These are phyloP conservation scores for Tricholoma hemisulphureum DNA, from an alignment of 768 basidiomycete genomes.

Conservation along the genomic window DNA sequence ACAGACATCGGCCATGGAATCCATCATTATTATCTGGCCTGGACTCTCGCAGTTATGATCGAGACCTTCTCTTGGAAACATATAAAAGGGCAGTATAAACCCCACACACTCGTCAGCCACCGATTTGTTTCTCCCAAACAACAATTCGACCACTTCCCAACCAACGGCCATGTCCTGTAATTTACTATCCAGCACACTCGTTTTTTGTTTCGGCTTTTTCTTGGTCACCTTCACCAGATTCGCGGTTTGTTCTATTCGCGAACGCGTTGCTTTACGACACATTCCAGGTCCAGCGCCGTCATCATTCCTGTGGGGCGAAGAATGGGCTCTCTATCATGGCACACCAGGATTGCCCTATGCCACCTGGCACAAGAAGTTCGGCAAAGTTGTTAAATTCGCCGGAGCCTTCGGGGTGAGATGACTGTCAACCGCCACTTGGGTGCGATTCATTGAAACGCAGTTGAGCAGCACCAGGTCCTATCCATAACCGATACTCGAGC, in stretches of 20 bases:
- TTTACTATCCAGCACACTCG: constrained; percentile 24
- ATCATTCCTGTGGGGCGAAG: constrained; percentile 61
- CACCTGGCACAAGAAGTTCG: constrained; percentile 53
- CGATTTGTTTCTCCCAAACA: constrained; percentile 4
- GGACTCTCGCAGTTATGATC: constrained; percentile 13
- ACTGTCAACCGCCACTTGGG: neutral
- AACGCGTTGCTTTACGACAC: constrained; percentile 36
- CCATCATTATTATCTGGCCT: neutral
- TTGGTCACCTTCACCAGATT: constrained; percentile 32
- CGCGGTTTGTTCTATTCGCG: constrained; percentile 32
- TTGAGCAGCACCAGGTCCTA: constrained; percentile 50
- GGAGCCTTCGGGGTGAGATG: constrained; percentile 56
- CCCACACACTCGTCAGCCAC: neutral
- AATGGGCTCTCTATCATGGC: constrained; percentile 53
- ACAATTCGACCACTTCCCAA: neutral
- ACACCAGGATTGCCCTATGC: constrained; percentile 52
- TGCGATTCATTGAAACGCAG: constrained; percentile 9
- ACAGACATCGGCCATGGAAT: neutral
- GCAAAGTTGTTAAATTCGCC: constrained; percentile 52
- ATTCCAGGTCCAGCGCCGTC: constrained; percentile 51
- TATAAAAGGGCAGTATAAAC: constrained; percentile 10
- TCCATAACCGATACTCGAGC: constrained; percentile 56
- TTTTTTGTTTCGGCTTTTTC: constrained; percentile 27
- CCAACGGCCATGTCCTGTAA: constrained; percentile 22
- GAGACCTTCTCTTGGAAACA: constrained; percentile 10